Percentiles rank a stretch among this genome's conserved stretches.
Evolutionary conservation across 345 rosid species (phyloP).

Genomic region (Syzygium oleosum): DNA sequence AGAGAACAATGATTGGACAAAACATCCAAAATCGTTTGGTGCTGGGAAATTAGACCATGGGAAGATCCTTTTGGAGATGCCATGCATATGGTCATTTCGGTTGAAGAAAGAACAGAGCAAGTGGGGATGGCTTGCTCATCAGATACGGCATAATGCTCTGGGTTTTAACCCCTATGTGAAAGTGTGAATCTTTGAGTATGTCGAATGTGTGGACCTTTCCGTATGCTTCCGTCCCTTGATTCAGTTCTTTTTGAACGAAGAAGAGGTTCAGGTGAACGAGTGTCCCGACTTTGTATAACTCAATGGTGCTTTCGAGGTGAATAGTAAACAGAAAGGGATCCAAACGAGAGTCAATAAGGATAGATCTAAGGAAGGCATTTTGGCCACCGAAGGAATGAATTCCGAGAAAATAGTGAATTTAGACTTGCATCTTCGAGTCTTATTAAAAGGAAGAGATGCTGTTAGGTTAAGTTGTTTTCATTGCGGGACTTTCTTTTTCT

Average conservation of each 20-base stretch:
- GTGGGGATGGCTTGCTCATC: neutral
- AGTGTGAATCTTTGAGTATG: neutral
- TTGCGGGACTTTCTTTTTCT: neutral
- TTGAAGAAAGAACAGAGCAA: neutral
- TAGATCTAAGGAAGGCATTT: neutral
- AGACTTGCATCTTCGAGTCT: neutral
- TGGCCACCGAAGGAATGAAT: neutral
- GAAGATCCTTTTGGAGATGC: neutral
- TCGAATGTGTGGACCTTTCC: neutral
- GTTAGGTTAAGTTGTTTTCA: neutral
- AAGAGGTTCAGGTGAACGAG: neutral
- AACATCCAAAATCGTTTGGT: neutral
- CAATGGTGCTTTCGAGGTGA: neutral
- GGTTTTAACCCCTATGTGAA: neutral
- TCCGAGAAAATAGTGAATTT: neutral
- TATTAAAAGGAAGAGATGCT: neutral
- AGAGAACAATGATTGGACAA: neutral
- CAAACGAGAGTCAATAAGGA: neutral
- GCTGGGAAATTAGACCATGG: neutral
- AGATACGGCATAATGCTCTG: neutral
- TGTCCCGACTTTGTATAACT: neutral
- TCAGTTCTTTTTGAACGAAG: neutral
- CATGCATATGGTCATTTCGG: neutral
- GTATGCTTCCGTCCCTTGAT: neutral
- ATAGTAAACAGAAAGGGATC: neutral